A percentile compares a stretch with the other conserved stretches of the same genome.
Conservation (phyloP, 1,284 basidiomycete species). For the Cryptococcus amylolentus region DNA sequence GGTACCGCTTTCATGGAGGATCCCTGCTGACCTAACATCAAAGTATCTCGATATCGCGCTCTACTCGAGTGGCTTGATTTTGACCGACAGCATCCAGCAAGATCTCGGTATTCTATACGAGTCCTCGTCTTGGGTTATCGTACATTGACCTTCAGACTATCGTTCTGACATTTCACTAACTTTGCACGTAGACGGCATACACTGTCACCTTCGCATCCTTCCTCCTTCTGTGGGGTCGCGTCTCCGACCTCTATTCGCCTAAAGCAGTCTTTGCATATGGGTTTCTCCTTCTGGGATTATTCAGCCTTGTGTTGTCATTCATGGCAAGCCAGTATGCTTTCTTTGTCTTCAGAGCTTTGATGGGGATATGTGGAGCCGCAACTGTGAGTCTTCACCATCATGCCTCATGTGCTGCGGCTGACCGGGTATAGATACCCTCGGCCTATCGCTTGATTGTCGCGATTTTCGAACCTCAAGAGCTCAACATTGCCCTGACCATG, state of each 20-base stretch:
- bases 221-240: conserved; percentile 35
- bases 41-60: conserved; percentile 18
- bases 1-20: not conserved
- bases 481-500: conserved; percentile 36
- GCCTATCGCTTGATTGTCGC: conserved; percentile 43
- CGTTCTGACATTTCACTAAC: too few relatives aligned
- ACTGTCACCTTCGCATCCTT: conserved; percentile 31
- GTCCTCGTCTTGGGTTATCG: conserved; percentile 35
- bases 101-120: conserved; percentile 29
- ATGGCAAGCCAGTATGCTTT: conserved; percentile 34
- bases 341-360: conserved; percentile 36
- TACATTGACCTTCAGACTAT: conserved; percentile 3
- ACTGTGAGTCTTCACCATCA: conserved; percentile 32
- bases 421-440: conserved; percentile 30
- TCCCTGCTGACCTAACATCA: not conserved
- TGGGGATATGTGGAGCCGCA: conserved; percentile 31
- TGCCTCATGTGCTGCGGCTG: conserved; percentile 31
- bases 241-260: conserved; percentile 34
- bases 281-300: conserved; percentile 22
- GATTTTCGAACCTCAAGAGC: conserved; percentile 35
- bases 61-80: conserved; percentile 22
- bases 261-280: conserved; percentile 22
- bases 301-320: conserved; percentile 38
- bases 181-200: conserved; percentile 16
- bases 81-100: conserved; percentile 25